These are phyloP conservation scores for Ammopiptanthus mongolicus DNA, from an alignment of 306 rosid genomes.

Conservation along the genomic window DNA sequence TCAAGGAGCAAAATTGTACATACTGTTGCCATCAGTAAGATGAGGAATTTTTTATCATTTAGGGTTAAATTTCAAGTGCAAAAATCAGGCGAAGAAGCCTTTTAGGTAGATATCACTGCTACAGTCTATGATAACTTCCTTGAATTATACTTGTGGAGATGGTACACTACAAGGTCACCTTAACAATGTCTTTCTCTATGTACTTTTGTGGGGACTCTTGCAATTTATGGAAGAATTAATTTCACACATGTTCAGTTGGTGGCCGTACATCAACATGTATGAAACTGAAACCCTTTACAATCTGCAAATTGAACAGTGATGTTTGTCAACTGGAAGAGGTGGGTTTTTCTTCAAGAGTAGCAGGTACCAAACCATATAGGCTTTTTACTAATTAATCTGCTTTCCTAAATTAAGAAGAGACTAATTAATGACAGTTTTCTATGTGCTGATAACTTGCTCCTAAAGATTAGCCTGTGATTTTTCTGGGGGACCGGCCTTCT, in stretches of 20 bases:
- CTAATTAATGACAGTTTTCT: background rate
- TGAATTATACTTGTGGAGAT: background rate
- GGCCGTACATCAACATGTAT: background rate
- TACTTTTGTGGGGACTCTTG: slow-evolving; percentile 13
- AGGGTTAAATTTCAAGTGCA: background rate
- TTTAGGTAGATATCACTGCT: background rate
- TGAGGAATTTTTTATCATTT: background rate
- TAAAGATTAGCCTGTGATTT: background rate
- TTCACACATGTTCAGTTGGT: slow-evolving; percentile 4
- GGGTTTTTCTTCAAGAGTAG: background rate
- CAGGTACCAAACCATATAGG: background rate
- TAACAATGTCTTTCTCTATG: background rate
- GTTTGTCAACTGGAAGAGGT: background rate
- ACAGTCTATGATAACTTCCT: background rate
- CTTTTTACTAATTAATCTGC: background rate
- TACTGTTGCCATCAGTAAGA: slow-evolving; percentile 5
- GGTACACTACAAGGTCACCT: background rate
- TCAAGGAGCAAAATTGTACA: slow-evolving; percentile 13
- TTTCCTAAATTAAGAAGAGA: background rate
- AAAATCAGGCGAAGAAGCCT: background rate
- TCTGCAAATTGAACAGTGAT: background rate
- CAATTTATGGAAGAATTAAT: background rate
- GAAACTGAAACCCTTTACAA: too few species aligned
- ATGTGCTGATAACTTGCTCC: background rate
- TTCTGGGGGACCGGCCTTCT: too few species aligned